Evolutionary conservation across 2,329 filamentous ascomycete species (phyloP).

Genomic region (Arthrobotrys iridis): DNA sequence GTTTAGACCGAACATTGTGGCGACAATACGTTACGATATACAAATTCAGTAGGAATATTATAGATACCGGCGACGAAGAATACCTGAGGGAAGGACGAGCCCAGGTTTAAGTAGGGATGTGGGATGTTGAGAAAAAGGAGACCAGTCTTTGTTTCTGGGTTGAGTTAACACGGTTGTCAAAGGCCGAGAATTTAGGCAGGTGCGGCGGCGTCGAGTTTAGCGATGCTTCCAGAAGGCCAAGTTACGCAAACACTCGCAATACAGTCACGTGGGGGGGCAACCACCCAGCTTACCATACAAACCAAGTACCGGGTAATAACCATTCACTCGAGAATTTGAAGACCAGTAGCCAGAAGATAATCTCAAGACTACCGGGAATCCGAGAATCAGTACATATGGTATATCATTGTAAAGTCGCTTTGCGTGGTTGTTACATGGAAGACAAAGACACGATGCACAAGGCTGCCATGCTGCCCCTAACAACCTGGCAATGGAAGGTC

Average conservation of each 20-base stretch:
- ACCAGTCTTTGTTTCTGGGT: conserved; percentile 7
- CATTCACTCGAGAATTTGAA: too few species aligned
- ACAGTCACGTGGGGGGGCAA: conserved; percentile 33
- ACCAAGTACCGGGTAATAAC: too few species aligned
- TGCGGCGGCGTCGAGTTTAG: conserved; percentile 34
- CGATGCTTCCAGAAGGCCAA: conserved; percentile 53
- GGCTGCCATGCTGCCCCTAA: background rate
- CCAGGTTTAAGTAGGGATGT: conserved; percentile 21
- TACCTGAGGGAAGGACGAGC: conserved; percentile 4
- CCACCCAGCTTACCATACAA: background rate
- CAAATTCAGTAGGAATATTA: background rate
- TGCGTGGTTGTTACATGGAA: background rate
- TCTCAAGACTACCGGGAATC: background rate
- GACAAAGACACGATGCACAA: background rate
- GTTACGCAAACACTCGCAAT: conserved; percentile 33
- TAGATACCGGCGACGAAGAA: background rate
- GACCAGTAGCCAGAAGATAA: too few species aligned
- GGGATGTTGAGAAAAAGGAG: conserved; percentile 39
- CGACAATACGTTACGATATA: background rate
- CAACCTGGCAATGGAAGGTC: background rate
- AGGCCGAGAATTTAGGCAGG: conserved; percentile 51
- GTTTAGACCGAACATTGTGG: conserved; percentile 51
- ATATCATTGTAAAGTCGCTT: background rate
- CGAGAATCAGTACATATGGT: background rate
- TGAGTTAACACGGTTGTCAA: conserved; percentile 54